Conservation (phyloP, 169 alveolate species). For the Plasmodium ovale region DNA sequence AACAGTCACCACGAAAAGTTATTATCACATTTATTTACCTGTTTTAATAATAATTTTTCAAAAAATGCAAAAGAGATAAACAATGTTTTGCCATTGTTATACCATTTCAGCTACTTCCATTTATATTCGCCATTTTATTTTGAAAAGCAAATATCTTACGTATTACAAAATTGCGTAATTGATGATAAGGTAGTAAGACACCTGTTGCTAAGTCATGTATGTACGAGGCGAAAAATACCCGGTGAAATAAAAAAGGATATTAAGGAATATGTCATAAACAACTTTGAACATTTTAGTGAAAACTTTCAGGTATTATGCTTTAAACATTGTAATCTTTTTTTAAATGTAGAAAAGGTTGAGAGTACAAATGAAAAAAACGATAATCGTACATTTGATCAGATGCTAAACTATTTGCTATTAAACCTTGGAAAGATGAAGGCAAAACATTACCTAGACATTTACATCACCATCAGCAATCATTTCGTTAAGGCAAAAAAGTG, state of each 20-base stretch:
- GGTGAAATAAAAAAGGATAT: slow-evolving; percentile 33
- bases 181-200: slow-evolving; percentile 15
- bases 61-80: slow-evolving; percentile 54
- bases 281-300: slow-evolving; percentile 18
- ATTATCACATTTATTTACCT: slow-evolving; percentile 32
- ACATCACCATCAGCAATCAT: slow-evolving; percentile 48
- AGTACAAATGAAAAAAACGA: slow-evolving; percentile 6
- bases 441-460: slow-evolving; percentile 32
- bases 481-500: slow-evolving; percentile 10
- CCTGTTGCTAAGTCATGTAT: slow-evolving; percentile 55
- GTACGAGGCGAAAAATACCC: slow-evolving; percentile 17
- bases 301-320: slow-evolving; percentile 16
- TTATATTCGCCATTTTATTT: slow-evolving; percentile 33
- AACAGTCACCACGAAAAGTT: slow-evolving; percentile 65
- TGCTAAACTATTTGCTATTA: slow-evolving; percentile 11
- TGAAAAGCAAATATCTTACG: slow-evolving; percentile 51
- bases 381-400: slow-evolving; percentile 1
- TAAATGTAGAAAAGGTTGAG: slow-evolving; percentile 1
- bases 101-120: slow-evolving; percentile 61
- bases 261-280: slow-evolving; percentile 40
- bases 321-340: slow-evolving; percentile 39
- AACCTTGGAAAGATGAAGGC: slow-evolving; percentile 42
- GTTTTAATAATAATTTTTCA: slow-evolving; percentile 52
- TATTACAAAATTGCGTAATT: slow-evolving; percentile 24
- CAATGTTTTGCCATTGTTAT: slow-evolving; percentile 36